Conservation (phyloP, 352 stramenopile species). For the Hyphochytrium catenoides region DNA sequence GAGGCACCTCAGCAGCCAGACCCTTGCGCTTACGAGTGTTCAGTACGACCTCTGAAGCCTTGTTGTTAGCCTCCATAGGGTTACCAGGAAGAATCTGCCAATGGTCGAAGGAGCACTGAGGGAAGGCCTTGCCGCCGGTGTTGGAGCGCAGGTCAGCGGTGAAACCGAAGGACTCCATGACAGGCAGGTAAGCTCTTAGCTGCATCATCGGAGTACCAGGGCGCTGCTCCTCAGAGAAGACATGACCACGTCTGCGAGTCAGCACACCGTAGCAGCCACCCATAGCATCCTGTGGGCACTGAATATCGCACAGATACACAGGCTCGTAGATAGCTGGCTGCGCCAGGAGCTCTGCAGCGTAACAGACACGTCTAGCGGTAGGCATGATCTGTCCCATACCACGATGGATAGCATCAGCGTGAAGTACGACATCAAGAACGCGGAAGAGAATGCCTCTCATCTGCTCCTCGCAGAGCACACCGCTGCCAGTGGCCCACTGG, state of each 20-base stretch:
- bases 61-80: constrained; percentile 67
- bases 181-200: constrained; percentile 95
- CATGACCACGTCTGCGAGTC: constrained; percentile 90
- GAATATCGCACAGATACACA: constrained; percentile 96
- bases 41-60: constrained; percentile 81
- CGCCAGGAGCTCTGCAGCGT: constrained; percentile 84
- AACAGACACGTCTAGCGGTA: constrained; percentile 92
- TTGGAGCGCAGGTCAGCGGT: constrained; percentile 88
- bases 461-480: constrained; percentile 92
- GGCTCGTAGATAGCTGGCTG: constrained; percentile 89
- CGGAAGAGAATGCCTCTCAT: constrained; percentile 92
- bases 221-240: constrained; percentile 95
- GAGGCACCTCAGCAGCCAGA: constrained; percentile 82
- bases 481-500: constrained; percentile 92
- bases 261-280: constrained; percentile 97
- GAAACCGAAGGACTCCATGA: constrained; percentile 99
- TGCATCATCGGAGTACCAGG: constrained; percentile 95
- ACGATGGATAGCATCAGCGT: constrained; percentile 99
- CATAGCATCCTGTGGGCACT: constrained; percentile 92
- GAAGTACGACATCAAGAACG: constrained; percentile 96
- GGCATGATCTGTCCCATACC: constrained; percentile 99
- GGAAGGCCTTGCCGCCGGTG: constrained; percentile 99
- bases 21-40: constrained; percentile 92
- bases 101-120: constrained; percentile 97
- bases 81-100: constrained; percentile 87